Evolutionary conservation across 805 yeast species (phyloP).

Genomic region (Zygoascus flipseniorum): DNA sequence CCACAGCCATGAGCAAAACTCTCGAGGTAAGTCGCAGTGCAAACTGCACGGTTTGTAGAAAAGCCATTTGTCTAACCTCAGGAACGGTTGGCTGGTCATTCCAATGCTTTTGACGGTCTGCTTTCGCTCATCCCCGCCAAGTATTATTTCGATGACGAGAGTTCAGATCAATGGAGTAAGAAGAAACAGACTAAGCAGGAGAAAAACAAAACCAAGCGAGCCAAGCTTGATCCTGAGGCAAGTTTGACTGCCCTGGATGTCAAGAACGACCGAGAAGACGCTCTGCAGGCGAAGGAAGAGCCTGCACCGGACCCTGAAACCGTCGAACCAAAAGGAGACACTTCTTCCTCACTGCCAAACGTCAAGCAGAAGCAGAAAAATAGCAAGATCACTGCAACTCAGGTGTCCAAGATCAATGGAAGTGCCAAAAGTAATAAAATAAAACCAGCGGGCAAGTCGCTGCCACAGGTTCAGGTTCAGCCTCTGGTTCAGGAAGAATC

Average conservation of each 20-base stretch:
- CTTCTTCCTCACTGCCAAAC: background rate
- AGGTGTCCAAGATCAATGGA: background rate
- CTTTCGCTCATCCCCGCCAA: conserved; percentile 89
- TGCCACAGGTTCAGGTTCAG: too few species aligned
- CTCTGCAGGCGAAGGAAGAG: conserved; percentile 3
- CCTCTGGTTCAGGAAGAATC: too few species aligned
- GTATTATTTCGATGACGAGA: conserved; percentile 85
- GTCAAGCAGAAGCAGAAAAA: background rate
- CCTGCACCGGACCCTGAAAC: background rate
- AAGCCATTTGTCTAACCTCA: conserved; percentile 3
- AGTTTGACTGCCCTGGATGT: conserved; percentile 29
- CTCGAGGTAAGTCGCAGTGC: conserved; percentile 12
- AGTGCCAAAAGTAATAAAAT: background rate
- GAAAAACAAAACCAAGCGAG: conserved; percentile 54
- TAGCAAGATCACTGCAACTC: background rate
- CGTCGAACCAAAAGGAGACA: background rate
- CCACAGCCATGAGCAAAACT: conserved; percentile 15
- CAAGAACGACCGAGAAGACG: conserved; percentile 10
- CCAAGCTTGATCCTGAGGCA: conserved; percentile 62
- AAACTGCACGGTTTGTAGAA: too few species aligned
- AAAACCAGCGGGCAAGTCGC: background rate
- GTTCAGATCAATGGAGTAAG: conserved; percentile 84
- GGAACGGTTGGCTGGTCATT: conserved; percentile 29
- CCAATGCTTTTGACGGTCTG: conserved; percentile 68
- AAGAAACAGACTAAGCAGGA: conserved; percentile 61